A percentile compares a stretch with the other conserved stretches of the same genome.
phyloP scores from a whole-genome alignment of 2,329 filamentous ascomycete genomes.

The Paraconiothyrium sp. region DNA sequence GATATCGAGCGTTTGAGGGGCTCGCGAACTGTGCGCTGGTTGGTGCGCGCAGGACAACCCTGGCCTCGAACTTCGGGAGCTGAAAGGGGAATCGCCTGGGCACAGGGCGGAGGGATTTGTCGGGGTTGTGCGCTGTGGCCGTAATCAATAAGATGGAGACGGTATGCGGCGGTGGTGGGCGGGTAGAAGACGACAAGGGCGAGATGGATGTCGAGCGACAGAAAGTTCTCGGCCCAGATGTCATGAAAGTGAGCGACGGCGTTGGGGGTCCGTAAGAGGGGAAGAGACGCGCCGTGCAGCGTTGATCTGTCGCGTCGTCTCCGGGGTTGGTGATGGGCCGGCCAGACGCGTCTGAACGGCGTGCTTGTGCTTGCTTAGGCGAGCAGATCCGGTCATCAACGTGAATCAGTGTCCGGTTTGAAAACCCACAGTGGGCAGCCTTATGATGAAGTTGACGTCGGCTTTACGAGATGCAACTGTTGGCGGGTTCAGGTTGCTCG shows the following conservation, averaged over 20 bases:
- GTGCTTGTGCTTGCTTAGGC: slow-evolving; percentile 14
- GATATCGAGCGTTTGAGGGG: slow-evolving; percentile 18
- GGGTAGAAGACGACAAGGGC: slow-evolving; percentile 23
- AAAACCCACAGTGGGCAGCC: slow-evolving; percentile 10
- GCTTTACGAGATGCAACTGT: slow-evolving; percentile 3
- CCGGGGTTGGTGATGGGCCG: slow-evolving; percentile 9
- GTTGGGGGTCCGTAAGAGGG: neutral
- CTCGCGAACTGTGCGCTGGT: slow-evolving; percentile 16
- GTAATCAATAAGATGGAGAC: slow-evolving; percentile 30
- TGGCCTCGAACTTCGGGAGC: slow-evolving; percentile 16
- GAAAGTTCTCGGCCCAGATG: neutral
- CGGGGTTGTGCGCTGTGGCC: slow-evolving; percentile 24
- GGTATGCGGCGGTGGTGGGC: slow-evolving; percentile 20
- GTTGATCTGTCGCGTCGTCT: slow-evolving; percentile 14
- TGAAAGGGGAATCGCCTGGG: slow-evolving; percentile 25
- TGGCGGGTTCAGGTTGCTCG: slow-evolving; percentile 7
- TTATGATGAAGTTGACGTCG: slow-evolving; percentile 14
- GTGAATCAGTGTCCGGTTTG: slow-evolving; percentile 21
- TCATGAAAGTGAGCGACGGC: neutral
- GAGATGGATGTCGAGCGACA: slow-evolving; percentile 1
- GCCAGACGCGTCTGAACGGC: slow-evolving; percentile 16
- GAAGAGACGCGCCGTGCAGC: slow-evolving; percentile 5
- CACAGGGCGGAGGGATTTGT: slow-evolving; percentile 22
- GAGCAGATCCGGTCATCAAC: slow-evolving; percentile 20
- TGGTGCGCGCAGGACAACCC: slow-evolving; percentile 13